These are phyloP conservation scores for Fusarium newnesense DNA, from an alignment of 2,329 filamentous ascomycete genomes.

Conservation along the genomic window DNA sequence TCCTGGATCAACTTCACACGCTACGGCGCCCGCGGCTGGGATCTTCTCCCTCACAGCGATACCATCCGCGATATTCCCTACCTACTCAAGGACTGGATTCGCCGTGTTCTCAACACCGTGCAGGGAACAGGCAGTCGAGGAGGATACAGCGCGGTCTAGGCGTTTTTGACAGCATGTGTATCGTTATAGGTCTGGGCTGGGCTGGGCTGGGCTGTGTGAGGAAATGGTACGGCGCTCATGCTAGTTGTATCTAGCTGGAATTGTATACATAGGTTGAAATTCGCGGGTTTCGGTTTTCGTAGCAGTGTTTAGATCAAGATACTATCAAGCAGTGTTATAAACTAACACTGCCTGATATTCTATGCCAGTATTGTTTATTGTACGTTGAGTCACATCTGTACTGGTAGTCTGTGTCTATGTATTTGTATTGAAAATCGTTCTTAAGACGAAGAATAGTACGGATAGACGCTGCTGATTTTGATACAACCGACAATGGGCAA, in stretches of 20 bases:
- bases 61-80: slow-evolving; percentile 93
- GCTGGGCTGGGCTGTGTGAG: neutral
- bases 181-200: neutral
- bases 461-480: neutral
- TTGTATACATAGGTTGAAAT: slow-evolving; percentile 42
- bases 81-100: slow-evolving; percentile 86
- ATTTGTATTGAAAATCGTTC: neutral
- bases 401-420: neutral
- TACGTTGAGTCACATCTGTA: neutral
- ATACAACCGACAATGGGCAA: neutral
- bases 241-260: slow-evolving; percentile 39
- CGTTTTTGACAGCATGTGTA: neutral
- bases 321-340: slow-evolving; percentile 12
- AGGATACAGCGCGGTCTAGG: slow-evolving; percentile 91
- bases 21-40: slow-evolving; percentile 94
- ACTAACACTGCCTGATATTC: neutral
- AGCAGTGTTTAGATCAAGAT: slow-evolving; percentile 34
- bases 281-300: slow-evolving; percentile 22
- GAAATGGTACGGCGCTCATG: slow-evolving; percentile 39
- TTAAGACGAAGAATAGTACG: neutral
- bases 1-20: slow-evolving; percentile 99
- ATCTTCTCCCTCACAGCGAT: slow-evolving; percentile 91
- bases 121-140: slow-evolving; percentile 86
- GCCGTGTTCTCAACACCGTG: slow-evolving; percentile 82
- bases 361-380: neutral